phyloP scores from a whole-genome alignment of 371 early-diverging fungal genomes.

The Actinomucor elegans region DNA sequence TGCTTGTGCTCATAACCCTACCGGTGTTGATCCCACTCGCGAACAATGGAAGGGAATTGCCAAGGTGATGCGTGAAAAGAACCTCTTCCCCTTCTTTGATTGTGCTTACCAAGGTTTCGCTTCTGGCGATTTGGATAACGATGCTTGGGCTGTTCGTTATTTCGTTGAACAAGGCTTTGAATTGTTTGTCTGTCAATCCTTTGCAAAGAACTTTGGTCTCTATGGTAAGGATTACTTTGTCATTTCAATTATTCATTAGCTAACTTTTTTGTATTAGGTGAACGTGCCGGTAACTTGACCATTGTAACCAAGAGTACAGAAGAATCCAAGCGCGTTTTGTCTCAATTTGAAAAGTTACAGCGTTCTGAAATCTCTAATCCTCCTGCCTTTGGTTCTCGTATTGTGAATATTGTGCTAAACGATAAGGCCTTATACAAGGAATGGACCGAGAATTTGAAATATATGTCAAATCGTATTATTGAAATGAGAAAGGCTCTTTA shows the following conservation, averaged over 20 bases:
- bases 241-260: not conserved
- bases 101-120: conserved; percentile 98
- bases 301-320: conserved; percentile 64
- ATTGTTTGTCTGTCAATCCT: conserved; percentile 87
- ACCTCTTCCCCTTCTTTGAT: conserved; percentile 93
- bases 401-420: conserved; percentile 84
- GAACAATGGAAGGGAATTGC: conserved; percentile 92
- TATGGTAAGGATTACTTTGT: conserved; percentile 61
- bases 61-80: conserved; percentile 68
- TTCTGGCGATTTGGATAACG: conserved; percentile 86
- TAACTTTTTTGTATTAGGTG: conserved; percentile 63
- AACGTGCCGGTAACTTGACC: conserved; percentile 87
- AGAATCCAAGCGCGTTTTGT: conserved; percentile 57
- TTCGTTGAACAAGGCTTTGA: conserved; percentile 92
- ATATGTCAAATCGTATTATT: conserved; percentile 90
- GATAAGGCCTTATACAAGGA: conserved; percentile 75
- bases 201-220: conserved; percentile 96
- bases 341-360: conserved; percentile 82
- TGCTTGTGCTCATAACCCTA: conserved; percentile 97
- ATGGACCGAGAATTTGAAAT: conserved; percentile 79
- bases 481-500: conserved; percentile 78
- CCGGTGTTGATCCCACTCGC: conserved; percentile 92
- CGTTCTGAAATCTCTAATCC: conserved; percentile 89
- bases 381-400: conserved; percentile 86
- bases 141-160: conserved; percentile 90